Base-by-base conservation (phyloP, 805 yeast genomes). In the Myxozyma melibiosi region DNA sequence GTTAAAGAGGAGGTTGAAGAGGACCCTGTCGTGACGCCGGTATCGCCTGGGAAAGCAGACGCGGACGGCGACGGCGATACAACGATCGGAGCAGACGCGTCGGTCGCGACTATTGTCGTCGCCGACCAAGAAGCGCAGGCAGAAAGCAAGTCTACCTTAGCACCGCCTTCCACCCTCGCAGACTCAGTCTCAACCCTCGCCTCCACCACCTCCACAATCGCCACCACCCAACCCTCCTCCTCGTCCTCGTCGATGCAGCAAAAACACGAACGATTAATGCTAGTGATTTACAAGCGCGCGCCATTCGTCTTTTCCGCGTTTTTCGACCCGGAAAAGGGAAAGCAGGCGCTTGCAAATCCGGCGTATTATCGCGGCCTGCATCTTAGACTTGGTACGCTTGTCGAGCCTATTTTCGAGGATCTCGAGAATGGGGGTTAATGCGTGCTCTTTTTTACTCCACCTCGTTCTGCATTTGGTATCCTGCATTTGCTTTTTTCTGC, bases 291-390 rank as follows among this genome's bases (percentile, higher is more conserved):
- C 39, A 60, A 60, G 33, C 58, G 64, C 6, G 62, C 63, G 18
- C 64, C 64, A 44, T 60, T 58, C 28, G 22, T 60, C 2, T 60
- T 60, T 33, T 60, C 64, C 5, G 64, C 64, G 5, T 60, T 60
- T 31, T 60, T 33, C 30, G 64, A 60, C 34, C 53, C 64, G 13
- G 24, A 4, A n/a, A 34, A 34, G 33, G 48, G 51, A 14, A 22
- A 40, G n/a, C 27, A 37, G 24, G 34, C 48, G 24, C 51, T 60
- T 11, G 14, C 30, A 4, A 33, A 35, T 35, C 47, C 58, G 14
- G 56, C 37, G 9, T 60, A 55, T 33, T 60, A 60, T 34, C 47
- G 38, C 27, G 20, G 43, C 8, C 30, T 60, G 38, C 64, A 60
- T 53, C 46, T 60, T 6, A 35, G 64, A 16, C 41, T 60, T 7